Base-by-base conservation (phyloP, 306 rosid species). In the Glycine latifolia region DNA sequence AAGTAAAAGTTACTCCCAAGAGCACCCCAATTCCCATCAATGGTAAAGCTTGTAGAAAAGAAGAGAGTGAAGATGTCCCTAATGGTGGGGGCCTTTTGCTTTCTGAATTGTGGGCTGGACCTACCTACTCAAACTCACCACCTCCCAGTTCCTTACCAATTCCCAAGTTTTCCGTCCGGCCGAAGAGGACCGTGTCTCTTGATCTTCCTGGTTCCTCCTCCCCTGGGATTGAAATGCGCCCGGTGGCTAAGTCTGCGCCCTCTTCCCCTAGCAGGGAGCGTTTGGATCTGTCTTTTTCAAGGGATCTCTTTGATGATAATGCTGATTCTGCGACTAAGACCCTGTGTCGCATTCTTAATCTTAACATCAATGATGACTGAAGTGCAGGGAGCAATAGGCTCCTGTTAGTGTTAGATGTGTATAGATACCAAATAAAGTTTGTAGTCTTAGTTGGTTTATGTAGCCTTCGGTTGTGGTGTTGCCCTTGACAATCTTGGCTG, bases 91-190 rank as follows among this genome's bases (percentile, higher is more conserved):
- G 82, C 3, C 60, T 91, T 71, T 89, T 91, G 16, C 68, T 91
- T 65, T 91, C 97, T 41, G 98, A 92, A 85, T 92, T 88, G 12
- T 94, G 98, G 98, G 98, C 98, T 68, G 97, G 98, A 50, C 97
- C 98, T 17, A 87, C 98, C 17, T 94, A 94, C 86, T 94, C 97
- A 3, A 94, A 94, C 85, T 94, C 98, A 0, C 98, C 98, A 0
- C 97, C 98, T 10, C 97, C 98, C 0, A 94, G 94, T 71, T 94
- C 98, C 0, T 76, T 94, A 83, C 98, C 98, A 3, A 94, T 94
- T 20, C 98, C 98, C 17, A 94, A 83, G 43, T 94, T 94, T 83
- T 89, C 97, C 3, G 77, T 91, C 16, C 50, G 77, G 8, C 91
- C 92, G 4, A 94, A 86, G 83, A 92, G 96, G 86, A 85, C 93